phyloP scores from a whole-genome alignment of 1,284 basidiomycete genomes.

The Sanghuangporus sanghuang region DNA sequence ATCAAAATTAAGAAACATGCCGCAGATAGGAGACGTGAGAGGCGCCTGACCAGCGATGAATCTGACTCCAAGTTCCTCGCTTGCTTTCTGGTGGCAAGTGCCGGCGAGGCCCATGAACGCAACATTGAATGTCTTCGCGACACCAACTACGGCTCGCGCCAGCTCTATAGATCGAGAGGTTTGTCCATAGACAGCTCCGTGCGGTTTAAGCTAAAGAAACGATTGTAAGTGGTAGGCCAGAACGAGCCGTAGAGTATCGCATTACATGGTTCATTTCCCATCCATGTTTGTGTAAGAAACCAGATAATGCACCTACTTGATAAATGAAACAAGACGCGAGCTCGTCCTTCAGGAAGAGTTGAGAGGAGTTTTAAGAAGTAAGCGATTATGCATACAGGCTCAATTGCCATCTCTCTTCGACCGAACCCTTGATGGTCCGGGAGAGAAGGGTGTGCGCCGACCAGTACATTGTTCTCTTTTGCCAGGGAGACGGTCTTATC shows the following conservation, averaged over 20 bases:
- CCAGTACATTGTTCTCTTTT: conserved; percentile 42
- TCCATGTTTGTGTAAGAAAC: conserved; percentile 47
- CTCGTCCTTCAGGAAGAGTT: conserved; percentile 37
- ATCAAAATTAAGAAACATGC: not conserved
- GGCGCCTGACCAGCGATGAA: conserved; percentile 49
- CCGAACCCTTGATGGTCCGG: conserved; percentile 63
- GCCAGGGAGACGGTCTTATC: conserved; percentile 51
- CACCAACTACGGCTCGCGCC: conserved; percentile 45
- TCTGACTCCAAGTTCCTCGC: conserved; percentile 43
- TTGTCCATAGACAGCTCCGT: conserved; percentile 55
- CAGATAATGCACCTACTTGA: conserved; percentile 54
- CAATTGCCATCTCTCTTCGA: conserved; percentile 54
- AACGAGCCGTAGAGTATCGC: not conserved
- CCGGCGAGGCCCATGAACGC: conserved; percentile 58
- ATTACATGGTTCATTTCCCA: conserved; percentile 45
- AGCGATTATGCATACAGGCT: conserved; percentile 34
- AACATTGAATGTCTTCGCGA: conserved; percentile 45
- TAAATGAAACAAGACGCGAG: conserved; percentile 54
- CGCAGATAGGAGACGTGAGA: not conserved
- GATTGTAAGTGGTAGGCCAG: not conserved
- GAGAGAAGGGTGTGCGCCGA: conserved; percentile 60
- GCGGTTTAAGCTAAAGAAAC: conserved; percentile 39
- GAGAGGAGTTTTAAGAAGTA: not conserved
- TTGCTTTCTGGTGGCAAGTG: conserved; percentile 50
- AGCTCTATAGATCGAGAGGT: conserved; percentile 46